These are phyloP conservation scores for Dictyostelium capitatum DNA, from an alignment of 78 protist species.

Conservation along the genomic window DNA sequence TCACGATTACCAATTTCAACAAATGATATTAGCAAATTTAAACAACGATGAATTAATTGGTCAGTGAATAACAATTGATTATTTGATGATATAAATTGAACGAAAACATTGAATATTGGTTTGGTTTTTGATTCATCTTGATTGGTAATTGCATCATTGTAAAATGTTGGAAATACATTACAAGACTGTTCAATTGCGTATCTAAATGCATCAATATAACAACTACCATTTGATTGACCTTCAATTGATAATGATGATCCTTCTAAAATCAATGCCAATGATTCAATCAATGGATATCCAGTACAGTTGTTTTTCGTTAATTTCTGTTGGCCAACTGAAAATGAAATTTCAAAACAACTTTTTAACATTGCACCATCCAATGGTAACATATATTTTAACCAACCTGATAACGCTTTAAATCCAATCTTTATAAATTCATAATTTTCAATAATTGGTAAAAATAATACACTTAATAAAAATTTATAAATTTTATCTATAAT, in stretches of 20 bases:
- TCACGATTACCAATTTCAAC: conserved; percentile 10
- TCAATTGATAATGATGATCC: not conserved
- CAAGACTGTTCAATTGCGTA: conserved; percentile 1
- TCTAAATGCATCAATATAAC: conserved; percentile 6
- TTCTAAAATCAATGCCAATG: conserved; percentile 16
- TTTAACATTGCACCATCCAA: not conserved
- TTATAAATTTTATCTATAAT: conserved; percentile 25
- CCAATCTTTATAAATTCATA: conserved; percentile 22
- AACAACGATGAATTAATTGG: conserved; percentile 4
- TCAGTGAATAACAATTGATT: conserved; percentile 2
- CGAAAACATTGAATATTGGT: conserved; percentile 45
- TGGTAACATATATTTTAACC: conserved; percentile 54
- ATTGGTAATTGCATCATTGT: not conserved
- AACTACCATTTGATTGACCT: not conserved
- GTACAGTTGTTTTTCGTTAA: not conserved
- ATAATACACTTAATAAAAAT: conserved; percentile 16
- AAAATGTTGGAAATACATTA: conserved; percentile 3
- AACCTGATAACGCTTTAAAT: conserved; percentile 12
- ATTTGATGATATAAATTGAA: conserved; percentile 17
- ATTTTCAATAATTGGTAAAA: not conserved
- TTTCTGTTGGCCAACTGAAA: not conserved
- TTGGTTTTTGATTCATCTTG: not conserved
- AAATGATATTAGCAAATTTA: conserved; percentile 11
- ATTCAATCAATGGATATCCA: not conserved
- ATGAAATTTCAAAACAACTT: not conserved